Evolutionary conservation across 805 yeast genomes (phyloP), one percentile per base, ranked within the genome.

Genomic region (Nakazawaea laoshanensis): DNA sequence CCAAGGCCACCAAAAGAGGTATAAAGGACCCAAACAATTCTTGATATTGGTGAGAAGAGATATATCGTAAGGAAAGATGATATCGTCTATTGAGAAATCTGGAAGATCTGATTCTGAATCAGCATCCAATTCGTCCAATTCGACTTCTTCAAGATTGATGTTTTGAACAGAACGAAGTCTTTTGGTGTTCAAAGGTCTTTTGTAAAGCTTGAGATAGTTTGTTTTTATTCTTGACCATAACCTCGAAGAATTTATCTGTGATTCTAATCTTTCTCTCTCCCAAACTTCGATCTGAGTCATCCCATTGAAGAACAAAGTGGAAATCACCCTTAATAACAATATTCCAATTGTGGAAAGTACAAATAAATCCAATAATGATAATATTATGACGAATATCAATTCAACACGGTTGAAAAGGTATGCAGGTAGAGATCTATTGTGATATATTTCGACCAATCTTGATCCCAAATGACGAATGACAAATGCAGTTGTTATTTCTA

Each of bases 231-330:
- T 67, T 25, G 40, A 47, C 74, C 74, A 79, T 36, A 82, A 57
- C 29, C 69, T 56, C 27, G 66, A 74, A 2, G 70, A 65, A 33
- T 70, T 64, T 37, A 75, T 70, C 41, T 81, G 81, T 3, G 75
- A 59, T 33, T 75, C 86, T 2, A 85, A 63, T 43, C 97, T 67
- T 43, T 92, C 97, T 53, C 63, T 53, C 47, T 89, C 97, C 98
- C 98, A 89, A 2, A 69, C 62, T 57, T 89, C 98, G 33, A 89
- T 88, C 50, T 85, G 94, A 1, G 96, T 77, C 70, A 72, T 78
- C 17, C 96, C 95, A 19, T 63, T 55, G 32, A 70, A 50, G 1
- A 69, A 41, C 40, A 74, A 59, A 47, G 76, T 74, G 24, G 61
- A 51, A 2, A 79, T 12, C 34, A 87, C 78, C 44, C 96, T 65